phyloP scores from a whole-genome alignment of 345 rosid species.

The Raphanus raphanistrum region DNA sequence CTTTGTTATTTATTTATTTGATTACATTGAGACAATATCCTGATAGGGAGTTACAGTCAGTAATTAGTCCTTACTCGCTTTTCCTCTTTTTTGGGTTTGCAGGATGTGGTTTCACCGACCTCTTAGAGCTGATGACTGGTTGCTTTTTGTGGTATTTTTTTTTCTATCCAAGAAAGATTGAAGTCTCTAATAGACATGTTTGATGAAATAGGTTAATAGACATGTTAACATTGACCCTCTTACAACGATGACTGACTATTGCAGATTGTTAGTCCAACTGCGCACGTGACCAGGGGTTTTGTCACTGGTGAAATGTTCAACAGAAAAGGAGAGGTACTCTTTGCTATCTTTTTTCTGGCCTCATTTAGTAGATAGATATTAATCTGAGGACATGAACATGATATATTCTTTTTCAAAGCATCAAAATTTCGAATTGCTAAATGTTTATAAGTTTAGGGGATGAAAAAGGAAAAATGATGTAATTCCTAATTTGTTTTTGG shows the following conservation, averaged over 20 bases:
- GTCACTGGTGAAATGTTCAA: slow-evolving; percentile 76
- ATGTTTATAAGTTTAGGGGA: background rate
- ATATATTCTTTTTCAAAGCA: background rate
- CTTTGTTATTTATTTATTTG: background rate
- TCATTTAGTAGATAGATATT: no score
- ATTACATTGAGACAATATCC: background rate
- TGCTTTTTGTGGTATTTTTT: slow-evolving; percentile 58
- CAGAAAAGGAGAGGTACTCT: slow-evolving; percentile 74
- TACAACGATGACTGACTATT: background rate
- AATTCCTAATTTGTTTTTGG: background rate
- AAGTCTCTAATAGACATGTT: background rate
- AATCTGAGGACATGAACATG: background rate
- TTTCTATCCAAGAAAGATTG: background rate
- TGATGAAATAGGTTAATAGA: background rate
- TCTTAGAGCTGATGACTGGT: slow-evolving; percentile 91
- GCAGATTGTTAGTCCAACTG: slow-evolving; percentile 70
- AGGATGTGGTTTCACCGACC: slow-evolving; percentile 96
- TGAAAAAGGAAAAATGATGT: background rate
- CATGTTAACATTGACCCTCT: background rate
- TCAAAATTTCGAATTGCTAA: background rate
- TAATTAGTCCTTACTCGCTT: background rate
- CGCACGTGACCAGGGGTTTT: slow-evolving; percentile 68
- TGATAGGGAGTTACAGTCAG: background rate
- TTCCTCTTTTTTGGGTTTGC: slow-evolving; percentile 22
- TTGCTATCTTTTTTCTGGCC: background rate